Evolutionary conservation across 371 early-diverging fungal species (phyloP), one percentile per base, ranked within the genome.

Genomic region (Entomophthora muscae): DNA sequence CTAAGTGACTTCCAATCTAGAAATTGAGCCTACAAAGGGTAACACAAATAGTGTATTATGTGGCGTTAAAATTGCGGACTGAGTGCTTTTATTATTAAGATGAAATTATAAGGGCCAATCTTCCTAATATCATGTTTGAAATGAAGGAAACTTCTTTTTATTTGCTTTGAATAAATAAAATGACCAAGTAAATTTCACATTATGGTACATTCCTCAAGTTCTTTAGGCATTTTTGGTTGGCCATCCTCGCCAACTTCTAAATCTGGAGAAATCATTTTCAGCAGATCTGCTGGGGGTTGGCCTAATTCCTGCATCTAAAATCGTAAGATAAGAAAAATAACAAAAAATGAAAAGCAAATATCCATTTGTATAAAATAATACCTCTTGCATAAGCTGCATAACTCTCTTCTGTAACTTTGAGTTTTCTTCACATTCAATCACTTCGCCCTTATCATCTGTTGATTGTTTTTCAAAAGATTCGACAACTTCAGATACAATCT

Each of bases 301-400:
- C 96, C 96, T 52, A 81, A 81, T 56, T 91, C 91, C 79, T 95
- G 96, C 90, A 95, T 91, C 83, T 87, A 65, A 53, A 17, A 56
- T 51, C n/a, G 32, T 61, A 52, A 22, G n/a, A n/a, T n/a, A n/a
- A n/a, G n/a, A n/a, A n/a, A n/a, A n/a, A n/a, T n/a, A n/a, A n/a
- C n/a, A n/a, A 26, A 57, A 17, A 26, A 63, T 59, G 24, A 54
- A 32, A 52, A n/a, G n/a, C n/a, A n/a, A n/a, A n/a, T n/a, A n/a
- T n/a, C n/a, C n/a, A n/a, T n/a, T n/a, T 31, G 24, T 24, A 55
- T 30, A 28, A 24, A 31, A 1, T 12, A 64, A 69, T 77, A 88
- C 86, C 70, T 88, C 77, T 74, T 90, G 87, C 93, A 95, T 91
- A 62, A 95, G 77, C 53, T 88, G 86, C 61, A 83, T 80, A 28